Conservation (phyloP, 73 alveolate species). For the Paramecium caudatum region DNA sequence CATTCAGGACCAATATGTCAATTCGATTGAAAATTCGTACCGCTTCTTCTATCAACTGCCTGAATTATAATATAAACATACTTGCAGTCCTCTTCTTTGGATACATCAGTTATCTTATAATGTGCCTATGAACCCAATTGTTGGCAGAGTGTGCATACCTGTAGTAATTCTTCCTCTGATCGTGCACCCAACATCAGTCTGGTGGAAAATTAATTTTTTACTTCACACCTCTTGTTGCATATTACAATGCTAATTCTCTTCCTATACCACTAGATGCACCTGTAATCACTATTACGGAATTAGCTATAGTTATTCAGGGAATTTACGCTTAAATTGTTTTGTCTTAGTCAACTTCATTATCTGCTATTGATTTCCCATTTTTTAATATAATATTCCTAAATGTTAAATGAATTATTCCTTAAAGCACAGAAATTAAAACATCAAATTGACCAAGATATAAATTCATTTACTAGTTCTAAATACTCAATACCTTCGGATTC, state of each 20-base stretch:
- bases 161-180: conserved; percentile 66
- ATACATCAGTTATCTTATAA: conserved; percentile 72
- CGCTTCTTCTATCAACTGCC: conserved; percentile 58
- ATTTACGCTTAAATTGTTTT: conserved; percentile 30
- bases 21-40: conserved; percentile 53
- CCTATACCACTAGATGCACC: conserved; percentile 92
- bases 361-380: conserved; percentile 64
- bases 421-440: too few species aligned
- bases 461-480: too few species aligned
- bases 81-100: conserved; percentile 82
- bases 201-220: neutral
- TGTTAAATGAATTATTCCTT: too few species aligned
- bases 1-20: conserved; percentile 76
- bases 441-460: too few species aligned
- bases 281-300: conserved; percentile 83
- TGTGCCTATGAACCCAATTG: conserved; percentile 70
- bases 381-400: too few species aligned
- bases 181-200: conserved; percentile 82
- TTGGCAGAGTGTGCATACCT: conserved; percentile 67
- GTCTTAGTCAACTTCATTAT: conserved; percentile 47
- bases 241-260: conserved; percentile 83
- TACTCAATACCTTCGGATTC: too few species aligned
- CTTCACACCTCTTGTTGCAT: conserved; percentile 81
- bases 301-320: conserved; percentile 4
- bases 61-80: neutral